Evolutionary conservation across 805 yeast species (phyloP).

Genomic region (Candida pseudofarinosa): DNA sequence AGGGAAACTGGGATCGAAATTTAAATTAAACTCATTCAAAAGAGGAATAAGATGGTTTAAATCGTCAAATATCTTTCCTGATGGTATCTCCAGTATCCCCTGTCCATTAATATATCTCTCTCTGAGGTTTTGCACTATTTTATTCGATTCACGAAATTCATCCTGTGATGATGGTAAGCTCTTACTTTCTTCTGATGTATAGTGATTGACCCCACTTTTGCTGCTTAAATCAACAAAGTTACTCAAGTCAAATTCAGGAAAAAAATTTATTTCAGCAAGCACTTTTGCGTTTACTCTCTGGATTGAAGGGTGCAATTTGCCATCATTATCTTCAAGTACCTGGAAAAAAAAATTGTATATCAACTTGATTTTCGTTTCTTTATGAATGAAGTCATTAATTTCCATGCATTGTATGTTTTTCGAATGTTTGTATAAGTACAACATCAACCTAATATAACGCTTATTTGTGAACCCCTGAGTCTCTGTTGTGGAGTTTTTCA

Average conservation of each 20-base stretch:
- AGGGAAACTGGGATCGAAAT: conserved; percentile 21
- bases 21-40: conserved; percentile 22
- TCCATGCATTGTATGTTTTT: conserved; percentile 15
- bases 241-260: conserved; percentile 14
- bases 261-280: conserved; percentile 11
- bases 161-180: background rate
- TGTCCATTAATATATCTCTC: background rate
- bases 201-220: background rate
- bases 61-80: conserved; percentile 5
- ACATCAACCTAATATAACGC: conserved; percentile 18
- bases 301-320: conserved; percentile 14
- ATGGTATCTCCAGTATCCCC: conserved; percentile 7
- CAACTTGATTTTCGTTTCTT: conserved; percentile 14
- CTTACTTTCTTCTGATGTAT: too few species aligned
- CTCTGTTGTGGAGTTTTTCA: conserved; percentile 6
- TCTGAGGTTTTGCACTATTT: background rate
- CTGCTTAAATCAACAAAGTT: background rate
- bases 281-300: conserved; percentile 10
- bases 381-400: conserved; percentile 12
- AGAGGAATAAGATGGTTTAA: conserved; percentile 20
- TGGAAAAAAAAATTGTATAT: conserved; percentile 17
- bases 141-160: background rate
- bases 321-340: conserved; percentile 5
- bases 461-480: conserved; percentile 7
- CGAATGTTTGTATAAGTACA: conserved; percentile 18